Conservation (phyloP, 2,329 filamentous ascomycete species). For the Alternaria dauci region DNA sequence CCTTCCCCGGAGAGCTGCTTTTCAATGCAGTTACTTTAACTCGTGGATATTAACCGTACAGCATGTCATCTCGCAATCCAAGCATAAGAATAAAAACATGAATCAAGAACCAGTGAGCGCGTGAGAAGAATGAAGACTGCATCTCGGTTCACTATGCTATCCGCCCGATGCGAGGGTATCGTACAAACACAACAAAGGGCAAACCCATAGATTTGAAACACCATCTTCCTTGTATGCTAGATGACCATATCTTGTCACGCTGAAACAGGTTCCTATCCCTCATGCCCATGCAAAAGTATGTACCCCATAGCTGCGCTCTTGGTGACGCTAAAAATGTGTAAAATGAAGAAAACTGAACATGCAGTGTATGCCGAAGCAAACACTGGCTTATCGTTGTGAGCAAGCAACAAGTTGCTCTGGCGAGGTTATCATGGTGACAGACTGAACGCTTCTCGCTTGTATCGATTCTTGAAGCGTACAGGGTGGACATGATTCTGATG, state of each 20-base stretch:
- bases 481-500: not conserved
- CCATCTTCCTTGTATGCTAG: not conserved
- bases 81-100: not conserved
- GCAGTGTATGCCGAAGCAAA: not conserved
- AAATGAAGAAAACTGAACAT: not conserved
- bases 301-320: not conserved
- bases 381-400: not conserved
- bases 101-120: not conserved
- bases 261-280: not conserved
- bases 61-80: not conserved
- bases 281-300: not conserved
- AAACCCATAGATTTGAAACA: not conserved
- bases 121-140: not conserved
- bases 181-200: conserved; percentile 5
- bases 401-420: not conserved
- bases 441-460: too few relatives aligned
- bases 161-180: conserved; percentile 8
- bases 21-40: not conserved
- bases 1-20: not conserved
- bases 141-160: not conserved
- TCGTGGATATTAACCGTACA: not conserved
- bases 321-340: not conserved
- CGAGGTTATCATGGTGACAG: not conserved
- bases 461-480: not conserved
- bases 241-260: not conserved